Percentiles rank a stretch among this genome's conserved stretches.
phyloP scores from a whole-genome alignment of 805 yeast genomes.

The Tetrapisispora pingtungensis region DNA sequence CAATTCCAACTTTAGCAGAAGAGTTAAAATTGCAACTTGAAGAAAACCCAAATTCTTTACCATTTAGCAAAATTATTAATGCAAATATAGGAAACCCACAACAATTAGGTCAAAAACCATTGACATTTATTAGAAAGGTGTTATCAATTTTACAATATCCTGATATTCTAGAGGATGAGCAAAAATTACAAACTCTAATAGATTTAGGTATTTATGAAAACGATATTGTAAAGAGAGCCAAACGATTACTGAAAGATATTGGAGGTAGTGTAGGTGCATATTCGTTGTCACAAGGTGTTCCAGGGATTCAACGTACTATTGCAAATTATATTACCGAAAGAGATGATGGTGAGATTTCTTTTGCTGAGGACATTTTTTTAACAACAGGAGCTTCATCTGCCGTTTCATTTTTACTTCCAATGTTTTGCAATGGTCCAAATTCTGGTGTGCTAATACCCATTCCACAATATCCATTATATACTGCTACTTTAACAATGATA shows the following conservation, averaged over 20 bases:
- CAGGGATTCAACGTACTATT: slow-evolving; percentile 58
- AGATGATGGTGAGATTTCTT: slow-evolving; percentile 66
- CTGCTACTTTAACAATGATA: slow-evolving; percentile 80
- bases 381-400: slow-evolving; percentile 95
- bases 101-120: slow-evolving; percentile 86
- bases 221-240: slow-evolving; percentile 72
- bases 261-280: slow-evolving; percentile 87
- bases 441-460: slow-evolving; percentile 87
- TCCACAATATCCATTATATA: slow-evolving; percentile 95
- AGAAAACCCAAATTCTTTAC: slow-evolving; percentile 49
- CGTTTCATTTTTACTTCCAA: slow-evolving; percentile 65
- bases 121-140: slow-evolving; percentile 89
- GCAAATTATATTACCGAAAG: slow-evolving; percentile 70
- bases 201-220: slow-evolving; percentile 31
- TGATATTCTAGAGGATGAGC: slow-evolving; percentile 36
- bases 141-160: slow-evolving; percentile 83
- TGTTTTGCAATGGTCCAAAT: slow-evolving; percentile 53
- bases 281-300: slow-evolving; percentile 85
- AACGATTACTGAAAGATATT: slow-evolving; percentile 43
- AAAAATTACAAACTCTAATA: slow-evolving; percentile 1
- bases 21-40: slow-evolving; percentile 52
- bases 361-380: slow-evolving; percentile 63
- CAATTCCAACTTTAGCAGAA: slow-evolving; percentile 84
- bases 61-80: slow-evolving; percentile 66
- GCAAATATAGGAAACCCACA: slow-evolving; percentile 98